Evolutionary conservation across 2,329 filamentous ascomycete genomes (phyloP).

Genomic region (Phaeosphaeria sp.): DNA sequence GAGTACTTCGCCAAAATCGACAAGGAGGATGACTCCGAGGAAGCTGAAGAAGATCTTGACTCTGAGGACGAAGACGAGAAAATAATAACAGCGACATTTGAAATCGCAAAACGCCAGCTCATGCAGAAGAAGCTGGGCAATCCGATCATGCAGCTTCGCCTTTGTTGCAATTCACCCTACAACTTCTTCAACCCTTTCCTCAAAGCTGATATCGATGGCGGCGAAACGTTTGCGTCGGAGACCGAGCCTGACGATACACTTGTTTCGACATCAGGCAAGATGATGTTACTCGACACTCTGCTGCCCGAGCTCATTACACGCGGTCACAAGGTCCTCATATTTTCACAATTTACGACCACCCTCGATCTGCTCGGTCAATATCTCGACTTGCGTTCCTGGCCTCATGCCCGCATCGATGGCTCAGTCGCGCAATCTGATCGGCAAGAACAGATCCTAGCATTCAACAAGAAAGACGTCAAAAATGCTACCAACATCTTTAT

Average conservation of each 20-base stretch:
- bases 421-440: conserved; percentile 73
- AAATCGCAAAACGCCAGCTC: conserved; percentile 87
- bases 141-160: conserved; percentile 85
- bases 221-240: conserved; percentile 55
- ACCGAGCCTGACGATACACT: conserved; percentile 75
- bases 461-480: conserved; percentile 51
- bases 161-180: conserved; percentile 92
- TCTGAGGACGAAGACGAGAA: conserved; percentile 66
- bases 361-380: conserved; percentile 92
- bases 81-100: conserved; percentile 71
- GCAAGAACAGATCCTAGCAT: conserved; percentile 57
- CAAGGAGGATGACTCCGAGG: conserved; percentile 56
- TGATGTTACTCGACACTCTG: conserved; percentile 89
- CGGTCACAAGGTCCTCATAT: conserved; percentile 91
- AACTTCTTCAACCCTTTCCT: conserved; percentile 94
- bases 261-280: conserved; percentile 89
- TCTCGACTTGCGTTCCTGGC: conserved; percentile 79
- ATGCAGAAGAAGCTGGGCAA: conserved; percentile 91
- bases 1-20: conserved; percentile 84
- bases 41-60: conserved; percentile 50
- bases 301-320: conserved; percentile 75
- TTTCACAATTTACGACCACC: conserved; percentile 95
- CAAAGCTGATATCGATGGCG: conserved; percentile 56
- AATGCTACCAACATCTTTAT: conserved; percentile 74
- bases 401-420: conserved; percentile 89